Evolutionary conservation across 192 early-diverging fungal species (phyloP).

Genomic region (Chytriomyces sp.): DNA sequence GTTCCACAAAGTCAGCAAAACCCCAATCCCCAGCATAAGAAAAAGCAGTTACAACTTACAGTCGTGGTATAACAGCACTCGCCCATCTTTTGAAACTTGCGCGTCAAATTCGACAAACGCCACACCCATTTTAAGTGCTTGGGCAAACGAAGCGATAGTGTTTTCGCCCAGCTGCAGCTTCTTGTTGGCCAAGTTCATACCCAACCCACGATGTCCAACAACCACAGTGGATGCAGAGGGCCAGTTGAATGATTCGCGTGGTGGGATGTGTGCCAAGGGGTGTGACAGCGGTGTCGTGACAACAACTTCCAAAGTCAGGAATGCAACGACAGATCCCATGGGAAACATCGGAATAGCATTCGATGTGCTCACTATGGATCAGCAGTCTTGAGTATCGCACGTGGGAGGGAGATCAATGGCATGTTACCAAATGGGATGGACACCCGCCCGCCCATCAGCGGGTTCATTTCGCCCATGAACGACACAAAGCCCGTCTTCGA

Average conservation of each 20-base stretch:
- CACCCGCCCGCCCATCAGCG: neutral
- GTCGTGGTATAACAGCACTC: slow-evolving; percentile 92
- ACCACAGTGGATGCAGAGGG: neutral
- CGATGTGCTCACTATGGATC: neutral
- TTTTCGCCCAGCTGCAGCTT: slow-evolving; percentile 88
- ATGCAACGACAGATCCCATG: neutral
- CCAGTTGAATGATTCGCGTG: neutral
- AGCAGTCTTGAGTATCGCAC: too few species aligned
- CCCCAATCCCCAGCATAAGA: neutral
- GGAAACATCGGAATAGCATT: neutral
- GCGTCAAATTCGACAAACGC: slow-evolving; percentile 94
- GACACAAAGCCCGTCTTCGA: neutral
- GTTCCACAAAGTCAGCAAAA: neutral
- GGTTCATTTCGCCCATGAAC: slow-evolving; percentile 1
- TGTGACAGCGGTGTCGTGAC: slow-evolving; percentile 10
- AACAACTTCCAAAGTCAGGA: neutral
- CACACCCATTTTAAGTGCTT: slow-evolving; percentile 81
- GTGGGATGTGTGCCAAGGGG: neutral
- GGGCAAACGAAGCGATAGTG: slow-evolving; percentile 83
- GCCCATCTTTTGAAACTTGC: slow-evolving; percentile 87
- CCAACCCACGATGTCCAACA: slow-evolving; percentile 36
- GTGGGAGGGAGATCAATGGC: too few species aligned
- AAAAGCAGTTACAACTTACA: slow-evolving; percentile 57
- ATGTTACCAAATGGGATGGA: neutral
- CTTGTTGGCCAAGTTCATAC: slow-evolving; percentile 25